phyloP scores from a whole-genome alignment of 2,329 filamentous ascomycete species.

The Capronia americana region DNA sequence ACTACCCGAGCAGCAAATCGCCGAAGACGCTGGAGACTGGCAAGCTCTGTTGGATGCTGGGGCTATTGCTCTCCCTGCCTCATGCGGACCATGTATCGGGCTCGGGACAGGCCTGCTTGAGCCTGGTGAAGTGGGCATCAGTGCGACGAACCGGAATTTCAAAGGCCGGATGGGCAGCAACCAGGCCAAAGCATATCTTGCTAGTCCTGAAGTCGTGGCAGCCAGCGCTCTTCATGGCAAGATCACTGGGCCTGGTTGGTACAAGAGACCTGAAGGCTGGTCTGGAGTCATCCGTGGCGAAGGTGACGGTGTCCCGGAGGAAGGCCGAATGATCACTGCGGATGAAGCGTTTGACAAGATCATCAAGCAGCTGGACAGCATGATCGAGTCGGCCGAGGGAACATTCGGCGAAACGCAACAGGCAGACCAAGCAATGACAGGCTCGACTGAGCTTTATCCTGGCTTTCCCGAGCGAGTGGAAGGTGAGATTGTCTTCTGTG shows the following conservation, averaged over 20 bases:
- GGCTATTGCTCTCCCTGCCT: conserved; percentile 72
- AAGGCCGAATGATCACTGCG: conserved; percentile 69
- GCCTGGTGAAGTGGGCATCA: conserved; percentile 84
- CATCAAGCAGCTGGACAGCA: conserved; percentile 69
- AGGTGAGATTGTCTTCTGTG: conserved; percentile 88
- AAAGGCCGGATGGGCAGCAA: conserved; percentile 86
- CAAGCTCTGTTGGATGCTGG: conserved; percentile 80
- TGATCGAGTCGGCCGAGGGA: conserved; percentile 63
- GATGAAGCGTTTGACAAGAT: conserved; percentile 75
- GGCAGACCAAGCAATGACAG: conserved; percentile 6
- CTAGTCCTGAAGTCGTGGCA: conserved; percentile 88
- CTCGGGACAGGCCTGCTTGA: conserved; percentile 80
- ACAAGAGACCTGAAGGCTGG: conserved; percentile 73
- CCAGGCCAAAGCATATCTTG: conserved; percentile 82
- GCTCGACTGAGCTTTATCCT: conserved; percentile 72
- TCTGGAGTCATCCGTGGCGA: conserved; percentile 69
- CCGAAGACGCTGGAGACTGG: conserved; percentile 86
- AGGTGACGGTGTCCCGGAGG: conserved; percentile 69
- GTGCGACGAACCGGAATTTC: conserved; percentile 85
- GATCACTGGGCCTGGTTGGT: conserved; percentile 73
- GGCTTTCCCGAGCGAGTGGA: conserved; percentile 84
- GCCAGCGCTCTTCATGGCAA: conserved; percentile 74
- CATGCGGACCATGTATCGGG: conserved; percentile 87
- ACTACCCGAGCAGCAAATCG: conserved; percentile 72
- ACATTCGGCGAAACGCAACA: conserved; percentile 47